These are phyloP conservation scores for Allium sativum DNA, from an alignment of 106 monocot genomes.

Conservation along the genomic window DNA sequence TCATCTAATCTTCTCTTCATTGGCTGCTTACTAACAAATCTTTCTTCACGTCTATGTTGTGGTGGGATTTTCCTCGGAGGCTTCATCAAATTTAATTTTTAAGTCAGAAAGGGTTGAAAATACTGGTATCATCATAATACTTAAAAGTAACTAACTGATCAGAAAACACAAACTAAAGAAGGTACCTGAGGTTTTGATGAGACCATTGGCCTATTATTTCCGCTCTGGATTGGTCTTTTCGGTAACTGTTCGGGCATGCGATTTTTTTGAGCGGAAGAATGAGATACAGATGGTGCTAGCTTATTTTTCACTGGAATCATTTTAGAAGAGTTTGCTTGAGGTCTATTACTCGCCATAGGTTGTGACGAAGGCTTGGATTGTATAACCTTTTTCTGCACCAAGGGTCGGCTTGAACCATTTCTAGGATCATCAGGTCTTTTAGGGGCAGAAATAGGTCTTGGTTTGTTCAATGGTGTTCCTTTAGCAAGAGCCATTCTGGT, in stretches of 20 bases:
- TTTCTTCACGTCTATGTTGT: slow-evolving; percentile 13
- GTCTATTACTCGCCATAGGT: slow-evolving; percentile 19
- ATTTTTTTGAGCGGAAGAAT: slow-evolving; percentile 21
- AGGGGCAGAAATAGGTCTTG: slow-evolving; percentile 16
- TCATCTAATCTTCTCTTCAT: slow-evolving; percentile 31
- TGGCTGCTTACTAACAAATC: slow-evolving; percentile 25
- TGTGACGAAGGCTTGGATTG: slow-evolving; percentile 29
- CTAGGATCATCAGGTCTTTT: slow-evolving; percentile 15
- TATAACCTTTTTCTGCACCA: slow-evolving; percentile 8
- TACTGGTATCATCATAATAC: too few relatives aligned
- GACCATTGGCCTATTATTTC: slow-evolving; percentile 18
- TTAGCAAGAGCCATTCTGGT: slow-evolving; percentile 17
- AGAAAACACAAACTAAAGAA: background rate
- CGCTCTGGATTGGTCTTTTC: slow-evolving; percentile 14
- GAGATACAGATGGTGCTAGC: slow-evolving; percentile 13
- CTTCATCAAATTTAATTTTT: slow-evolving; percentile 16
- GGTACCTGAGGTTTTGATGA: slow-evolving; percentile 32
- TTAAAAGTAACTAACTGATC: background rate
- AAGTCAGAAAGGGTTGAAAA: background rate
- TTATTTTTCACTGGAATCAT: slow-evolving; percentile 16
- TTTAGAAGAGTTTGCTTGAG: slow-evolving; percentile 14
- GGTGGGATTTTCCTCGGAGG: slow-evolving; percentile 28
- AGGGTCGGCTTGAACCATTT: slow-evolving; percentile 22
- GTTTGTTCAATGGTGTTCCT: slow-evolving; percentile 15
- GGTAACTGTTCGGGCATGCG: slow-evolving; percentile 12